Evolutionary conservation across 2,329 filamentous ascomycete genomes (phyloP), one percentile per base, ranked within the genome.

Genomic region (Pestalotiopsis fici): DNA sequence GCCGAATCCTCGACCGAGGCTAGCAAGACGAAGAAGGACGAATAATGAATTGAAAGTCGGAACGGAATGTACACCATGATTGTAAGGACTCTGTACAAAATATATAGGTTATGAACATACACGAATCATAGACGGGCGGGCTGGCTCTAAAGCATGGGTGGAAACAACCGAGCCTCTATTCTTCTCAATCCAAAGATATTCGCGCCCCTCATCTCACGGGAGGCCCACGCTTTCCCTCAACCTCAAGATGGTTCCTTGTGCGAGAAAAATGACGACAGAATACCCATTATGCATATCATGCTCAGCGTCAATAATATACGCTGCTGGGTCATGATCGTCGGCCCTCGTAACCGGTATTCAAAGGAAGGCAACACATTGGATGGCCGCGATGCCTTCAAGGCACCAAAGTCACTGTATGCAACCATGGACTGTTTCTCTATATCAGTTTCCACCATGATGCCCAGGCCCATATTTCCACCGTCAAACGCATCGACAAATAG

Each of bases 241-340:
- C 18, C 9, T 31, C 28, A 63, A 18, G n/a, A 50, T 2, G 12
- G 23, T n/a, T 50, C 9, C 5, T 56, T 62, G 60, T 56, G 66
- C 35, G 67, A 65, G 37, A 68, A 69, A 13, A 70, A 64, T 35
- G 67, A 68, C 21, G 69, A 69, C 65, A 71, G 47, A 21, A 70
- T n/a, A 1, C 71, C 72, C 13, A 70, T 31, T 11, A 77, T 69
- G 15, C 74, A 75, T 63, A 78, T 72, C 1, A 80, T 69, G 3
- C 76, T 78, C 60, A 80, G 70, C 11, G 73, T 74, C 55, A 78
- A 66, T 47, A 76, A 65, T 66, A 78, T 71, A 4, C 74, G 73
- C 64, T 74, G 72, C 62, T 73, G 77, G 64, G 74, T 76, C 66
- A 71, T 65, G 13, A 69, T 62, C 27, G 65, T 68, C 28, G 70